Conservation (phyloP, 306 rosid genomes). For the Fagus crenata region DNA sequence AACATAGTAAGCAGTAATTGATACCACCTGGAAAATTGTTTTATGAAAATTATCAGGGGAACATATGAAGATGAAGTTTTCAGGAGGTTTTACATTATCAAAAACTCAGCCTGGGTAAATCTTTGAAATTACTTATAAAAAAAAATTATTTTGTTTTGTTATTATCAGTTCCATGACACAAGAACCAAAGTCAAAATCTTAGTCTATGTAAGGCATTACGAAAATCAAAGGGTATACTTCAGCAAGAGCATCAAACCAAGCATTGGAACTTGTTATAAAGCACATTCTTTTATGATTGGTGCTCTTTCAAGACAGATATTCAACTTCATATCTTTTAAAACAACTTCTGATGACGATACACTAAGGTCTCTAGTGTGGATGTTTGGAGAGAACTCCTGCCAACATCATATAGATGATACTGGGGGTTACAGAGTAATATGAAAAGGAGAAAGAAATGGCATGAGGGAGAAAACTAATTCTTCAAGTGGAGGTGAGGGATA, state of each 20-base stretch:
- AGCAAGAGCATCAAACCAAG: not conserved
- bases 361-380: too few relatives aligned
- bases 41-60: not conserved
- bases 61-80: not conserved
- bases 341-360: not conserved
- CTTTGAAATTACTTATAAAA: too few relatives aligned
- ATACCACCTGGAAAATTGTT: conserved; percentile 13
- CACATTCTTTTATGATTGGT: not conserved
- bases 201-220: not conserved
- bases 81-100: not conserved
- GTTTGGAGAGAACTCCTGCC: too few relatives aligned
- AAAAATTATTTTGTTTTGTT: not conserved
- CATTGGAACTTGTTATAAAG: not conserved
- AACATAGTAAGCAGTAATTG: conserved; percentile 10
- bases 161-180: not conserved
- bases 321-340: not conserved
- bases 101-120: too few relatives aligned
- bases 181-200: not conserved
- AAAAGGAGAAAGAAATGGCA: too few relatives aligned
- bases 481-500: too few relatives aligned
- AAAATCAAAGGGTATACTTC: not conserved
- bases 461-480: too few relatives aligned
- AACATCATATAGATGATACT: too few relatives aligned
- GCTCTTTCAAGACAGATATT: not conserved
- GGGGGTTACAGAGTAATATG: too few relatives aligned